Evolutionary conservation across 2,329 filamentous ascomycete genomes (phyloP), one percentile per base, ranked within the genome.

Genomic region (Paecilomyces sp.): DNA sequence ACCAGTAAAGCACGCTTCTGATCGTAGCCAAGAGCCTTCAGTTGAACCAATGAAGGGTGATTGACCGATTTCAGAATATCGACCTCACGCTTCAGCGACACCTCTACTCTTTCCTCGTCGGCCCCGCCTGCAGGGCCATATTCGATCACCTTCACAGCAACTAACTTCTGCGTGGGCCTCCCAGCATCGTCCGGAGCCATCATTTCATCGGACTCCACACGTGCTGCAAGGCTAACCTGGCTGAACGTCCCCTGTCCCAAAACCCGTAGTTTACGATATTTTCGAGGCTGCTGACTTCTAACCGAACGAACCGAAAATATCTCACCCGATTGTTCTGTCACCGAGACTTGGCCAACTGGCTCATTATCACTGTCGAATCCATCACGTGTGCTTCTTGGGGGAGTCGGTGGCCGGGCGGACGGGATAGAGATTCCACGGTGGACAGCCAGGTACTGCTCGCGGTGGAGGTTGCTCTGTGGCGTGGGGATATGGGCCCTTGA

Each of bases 211-310:
- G 79, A 75, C 50, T 85, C 83, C 70, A 95, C 86, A 68, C 89
- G 91, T 11, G 92, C 96, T 3, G 92, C 94, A 51, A 99, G 81
- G 77, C 95, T 88, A 22, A 99, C 94, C 69, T 90, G 90, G 72
- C 92, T 97, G 74, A 99, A 99, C 0, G 94, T 97, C 41, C 94
- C 94, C 68, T 96, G 91, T 4, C 94, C 94, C 5, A 99, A 83
- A 64, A 88, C 79, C 60, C 90, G 88, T 47, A 99, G 77, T 12
- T 88, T 89, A 65, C 90, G 85, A 86, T 94, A 99, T 64, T 85
- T 82, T 59, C 88, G 85, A 22, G 85, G 81, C 72, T 92, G 92
- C 64, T 85, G 77, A 60, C 91, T 86, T 56, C 83, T 79, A 34
- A 89, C 81, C 2, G 84, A 88, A 64, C 78, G 81, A 30, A 90